phyloP scores from a whole-genome alignment of 495 filamentous ascomycete species.

The Penicillium macrosclerotiorum region DNA sequence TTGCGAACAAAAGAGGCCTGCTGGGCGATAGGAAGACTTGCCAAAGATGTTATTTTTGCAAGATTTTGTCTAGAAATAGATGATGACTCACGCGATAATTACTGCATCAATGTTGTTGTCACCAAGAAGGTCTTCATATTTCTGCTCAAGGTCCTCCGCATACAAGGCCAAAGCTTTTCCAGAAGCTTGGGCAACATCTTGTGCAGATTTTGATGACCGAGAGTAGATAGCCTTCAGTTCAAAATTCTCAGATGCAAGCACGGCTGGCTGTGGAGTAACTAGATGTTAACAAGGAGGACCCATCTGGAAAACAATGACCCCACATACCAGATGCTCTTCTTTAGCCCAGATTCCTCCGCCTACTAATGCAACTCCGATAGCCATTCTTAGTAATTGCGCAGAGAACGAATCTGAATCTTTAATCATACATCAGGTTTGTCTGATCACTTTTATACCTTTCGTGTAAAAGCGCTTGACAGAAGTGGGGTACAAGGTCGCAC shows the following conservation, averaged over 20 bases:
- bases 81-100: conserved; percentile 50
- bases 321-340: conserved; percentile 5
- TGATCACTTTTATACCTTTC: too few relatives aligned
- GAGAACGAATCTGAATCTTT: background rate
- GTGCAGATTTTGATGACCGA: background rate
- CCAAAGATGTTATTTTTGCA: too few relatives aligned
- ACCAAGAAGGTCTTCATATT: conserved; percentile 55
- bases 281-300: too few relatives aligned
- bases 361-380: background rate
- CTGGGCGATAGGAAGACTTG: conserved; percentile 14
- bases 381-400: background rate
- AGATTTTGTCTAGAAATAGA: too few relatives aligned
- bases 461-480: too few relatives aligned
- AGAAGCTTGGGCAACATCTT: background rate
- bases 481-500: too few relatives aligned
- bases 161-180: conserved; percentile 38
- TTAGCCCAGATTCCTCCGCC: conserved; percentile 4
- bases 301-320: too few relatives aligned
- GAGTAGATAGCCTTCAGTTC: background rate
- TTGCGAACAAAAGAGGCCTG: conserved; percentile 13
- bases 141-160: conserved; percentile 52
- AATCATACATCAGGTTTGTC: too few relatives aligned
- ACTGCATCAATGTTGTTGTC: conserved; percentile 60
- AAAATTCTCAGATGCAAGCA: conserved; percentile 1
- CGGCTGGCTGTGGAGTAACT: conserved; percentile 2